Evolutionary conservation across 192 early-diverging fungal genomes (phyloP).

Genomic region (Rhizophagus prolifer): DNA sequence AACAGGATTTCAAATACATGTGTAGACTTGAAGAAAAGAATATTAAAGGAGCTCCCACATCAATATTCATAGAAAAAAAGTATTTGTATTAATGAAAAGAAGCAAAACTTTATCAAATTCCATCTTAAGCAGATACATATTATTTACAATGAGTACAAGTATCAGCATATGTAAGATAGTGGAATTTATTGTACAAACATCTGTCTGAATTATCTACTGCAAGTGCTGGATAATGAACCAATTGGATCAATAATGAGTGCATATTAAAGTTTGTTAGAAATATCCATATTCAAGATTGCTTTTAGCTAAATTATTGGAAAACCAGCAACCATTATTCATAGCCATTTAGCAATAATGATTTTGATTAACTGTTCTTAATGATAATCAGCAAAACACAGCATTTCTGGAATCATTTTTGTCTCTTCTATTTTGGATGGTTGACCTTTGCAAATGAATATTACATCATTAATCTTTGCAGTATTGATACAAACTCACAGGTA

Average conservation of each 20-base stretch:
- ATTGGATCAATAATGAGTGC: no score
- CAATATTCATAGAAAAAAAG: neutral
- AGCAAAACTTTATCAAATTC: neutral
- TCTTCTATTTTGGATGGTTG: no score
- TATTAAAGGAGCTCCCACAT: neutral
- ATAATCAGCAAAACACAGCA: no score
- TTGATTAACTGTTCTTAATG: no score
- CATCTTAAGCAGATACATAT: neutral
- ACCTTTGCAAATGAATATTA: neutral
- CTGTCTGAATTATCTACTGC: neutral
- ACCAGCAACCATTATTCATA: no score
- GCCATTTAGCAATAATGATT: no score
- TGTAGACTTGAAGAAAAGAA: neutral
- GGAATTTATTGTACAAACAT: neutral
- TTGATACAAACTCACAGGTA: no score
- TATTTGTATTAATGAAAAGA: neutral
- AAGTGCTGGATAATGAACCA: neutral
- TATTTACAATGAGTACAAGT: neutral
- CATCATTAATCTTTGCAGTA: no score
- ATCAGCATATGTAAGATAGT: neutral
- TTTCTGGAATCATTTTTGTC: no score
- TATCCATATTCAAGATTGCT: no score
- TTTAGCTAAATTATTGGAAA: no score
- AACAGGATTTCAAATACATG: neutral
- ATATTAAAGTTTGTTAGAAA: no score